Evolutionary conservation across 176 grass and related monocot species (phyloP), one percentile per base, ranked within the genome.

Genomic region (Oryza punctata): DNA sequence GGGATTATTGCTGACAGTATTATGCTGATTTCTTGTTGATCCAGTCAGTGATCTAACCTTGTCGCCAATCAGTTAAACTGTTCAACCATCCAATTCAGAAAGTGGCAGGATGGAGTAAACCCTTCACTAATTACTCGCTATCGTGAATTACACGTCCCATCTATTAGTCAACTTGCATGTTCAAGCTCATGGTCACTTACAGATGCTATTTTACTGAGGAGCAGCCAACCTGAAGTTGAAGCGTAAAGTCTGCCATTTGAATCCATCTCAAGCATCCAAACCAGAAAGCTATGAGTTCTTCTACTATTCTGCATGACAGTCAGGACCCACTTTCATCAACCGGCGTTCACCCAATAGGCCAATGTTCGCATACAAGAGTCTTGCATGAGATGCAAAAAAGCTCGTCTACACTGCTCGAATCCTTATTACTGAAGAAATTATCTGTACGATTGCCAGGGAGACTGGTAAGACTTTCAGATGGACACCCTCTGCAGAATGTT

Each of bases 141-240:
- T 49, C 71, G 16, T 85, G 69, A 85, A 69, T 81, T 61, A 47
- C 11, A 57, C 37, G 12, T 78, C 25, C 26, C 69, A 38, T 1
- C 25, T 84, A 35, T n/a, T 68, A 24, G 61, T 79, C 87, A 79
- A 65, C 23, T 24, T 7, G 0, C 12, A 47, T 15, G 13, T 47
- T 47, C 45, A 47, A 32, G 47, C 38, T 40, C 68, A 63, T 76
- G 64, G 49, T 19, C 49, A 52, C 37, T 65, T 73, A 27, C 10
- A 21, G 1, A 19, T 67, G 2, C 18, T 30, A n/a, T 40, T 24
- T 80, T 37, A 19, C 21, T 69, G 54, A 4, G 23, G 12, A 27
- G 67, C 24, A 45, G 0, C 57, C 43, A 65, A 65, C 52, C 14
- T 16, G 54, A 86, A 80, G 60, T 52, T 72, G 28, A 71, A 65